Base-by-base conservation (phyloP, 1,284 basidiomycete species). In the Fomitopsis schrenkii region DNA sequence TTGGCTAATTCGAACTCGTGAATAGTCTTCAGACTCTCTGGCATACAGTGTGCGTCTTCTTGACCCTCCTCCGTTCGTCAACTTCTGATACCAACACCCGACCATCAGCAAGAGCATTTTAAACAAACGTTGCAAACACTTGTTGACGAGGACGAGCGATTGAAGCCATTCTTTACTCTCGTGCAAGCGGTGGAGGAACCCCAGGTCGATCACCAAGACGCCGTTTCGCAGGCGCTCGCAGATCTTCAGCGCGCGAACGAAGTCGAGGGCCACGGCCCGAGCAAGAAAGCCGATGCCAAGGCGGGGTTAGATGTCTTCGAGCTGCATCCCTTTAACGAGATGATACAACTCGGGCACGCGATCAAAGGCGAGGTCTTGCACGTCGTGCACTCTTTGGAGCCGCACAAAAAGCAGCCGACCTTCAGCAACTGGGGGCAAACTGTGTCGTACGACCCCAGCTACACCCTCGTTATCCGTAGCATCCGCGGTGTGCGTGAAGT, bases 401-500 rank as follows among this genome's bases (percentile, higher is more conserved):
- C 3, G 30, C 52, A 19, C 9, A n/a, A 53, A 30, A 38, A 38
- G 30, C 30, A n/a, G 33, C 33, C 52, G 7, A n/a, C 33, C 33
- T 64, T 64, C 61, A 35, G 28, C 38, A 64, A 64, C 40, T 64
- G 63, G 63, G 63, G 63, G 1, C n/a, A 54, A 30, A 64, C 59
- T 14, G 59, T 64, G 5, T 14, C 35, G 7, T 64, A 56, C 53
- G 38, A 53, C 4, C 48, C 60, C 17, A 35, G 54, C 1, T 52
- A 59, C n/a, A 62, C 59, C 1, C 59, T 64, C 14, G 59, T 64
- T 15, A 61, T 64, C 19, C 55, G 61, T 3, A 56, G 56, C 5
- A 56, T 64, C 26, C 35, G 30, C 10, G 61, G 63, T 17, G 63
- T 64, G 30, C 44, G 58, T 28, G 55, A 63, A 48, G 53, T 64